Evolutionary conservation across 2,329 filamentous ascomycete species (phyloP).

Genomic region (Penicillium sp.): DNA sequence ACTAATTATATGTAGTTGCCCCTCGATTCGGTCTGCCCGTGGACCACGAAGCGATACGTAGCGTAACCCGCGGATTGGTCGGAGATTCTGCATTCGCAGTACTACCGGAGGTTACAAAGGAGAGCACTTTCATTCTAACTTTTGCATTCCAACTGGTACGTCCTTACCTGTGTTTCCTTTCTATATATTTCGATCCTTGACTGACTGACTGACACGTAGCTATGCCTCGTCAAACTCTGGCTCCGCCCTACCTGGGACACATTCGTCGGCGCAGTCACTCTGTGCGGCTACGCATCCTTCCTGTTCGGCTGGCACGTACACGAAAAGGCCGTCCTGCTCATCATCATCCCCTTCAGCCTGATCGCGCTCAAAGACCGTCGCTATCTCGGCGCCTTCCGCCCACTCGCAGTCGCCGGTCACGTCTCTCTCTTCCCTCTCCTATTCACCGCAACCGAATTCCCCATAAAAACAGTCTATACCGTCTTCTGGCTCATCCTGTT

Average conservation of each 20-base stretch:
- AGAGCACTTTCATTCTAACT: constrained; percentile 76
- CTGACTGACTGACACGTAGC: constrained; percentile 34
- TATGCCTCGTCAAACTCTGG: constrained; percentile 80
- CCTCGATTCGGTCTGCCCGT: constrained; percentile 73
- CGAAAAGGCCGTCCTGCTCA: constrained; percentile 90
- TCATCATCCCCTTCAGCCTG: constrained; percentile 92
- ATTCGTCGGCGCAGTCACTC: constrained; percentile 82
- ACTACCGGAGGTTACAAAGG: constrained; percentile 77
- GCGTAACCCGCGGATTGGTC: constrained; percentile 87
- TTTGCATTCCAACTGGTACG: constrained; percentile 71
- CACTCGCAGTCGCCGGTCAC: constrained; percentile 86
- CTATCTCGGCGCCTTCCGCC: constrained; percentile 86
- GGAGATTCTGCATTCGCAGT: constrained; percentile 94
- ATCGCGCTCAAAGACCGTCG: constrained; percentile 85
- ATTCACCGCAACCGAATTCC: constrained; percentile 89
- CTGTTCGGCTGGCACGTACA: constrained; percentile 98
- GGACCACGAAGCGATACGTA: constrained; percentile 71
- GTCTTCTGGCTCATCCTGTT: constrained; percentile 87
- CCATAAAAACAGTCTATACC: constrained; percentile 89
- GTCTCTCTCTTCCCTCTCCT: constrained; percentile 92
- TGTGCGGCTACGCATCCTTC: constrained; percentile 95
- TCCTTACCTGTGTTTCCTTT: neutral
- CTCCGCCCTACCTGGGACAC: constrained; percentile 75
- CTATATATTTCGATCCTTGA: neutral
- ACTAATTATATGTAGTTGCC: constrained; percentile 56